These are phyloP conservation scores for Metschnikowia lunata DNA, from an alignment of 805 yeast species.

Conservation along the genomic window DNA sequence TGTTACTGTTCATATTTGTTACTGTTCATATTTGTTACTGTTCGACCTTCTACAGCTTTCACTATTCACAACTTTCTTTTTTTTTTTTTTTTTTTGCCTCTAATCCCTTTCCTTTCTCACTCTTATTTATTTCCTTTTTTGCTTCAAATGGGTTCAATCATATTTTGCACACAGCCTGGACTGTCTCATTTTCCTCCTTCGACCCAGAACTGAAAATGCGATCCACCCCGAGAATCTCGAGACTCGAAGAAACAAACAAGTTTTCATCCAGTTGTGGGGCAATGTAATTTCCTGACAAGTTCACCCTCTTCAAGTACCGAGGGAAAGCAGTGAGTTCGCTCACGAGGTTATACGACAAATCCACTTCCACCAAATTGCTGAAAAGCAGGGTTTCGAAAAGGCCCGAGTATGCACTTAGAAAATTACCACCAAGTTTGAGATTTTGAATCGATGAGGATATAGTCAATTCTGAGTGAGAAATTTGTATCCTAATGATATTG, in stretches of 20 bases:
- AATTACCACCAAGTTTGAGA: constrained; percentile 25
- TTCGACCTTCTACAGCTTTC: too few relatives aligned
- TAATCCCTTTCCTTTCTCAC: too few relatives aligned
- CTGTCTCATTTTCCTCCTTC: not conserved
- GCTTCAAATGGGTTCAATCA: not conserved
- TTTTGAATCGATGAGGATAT: constrained; percentile 4
- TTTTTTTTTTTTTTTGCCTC: too few relatives aligned
- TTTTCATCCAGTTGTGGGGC: not conserved
- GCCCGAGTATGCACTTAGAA: constrained; percentile 13
- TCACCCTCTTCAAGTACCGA: constrained; percentile 10
- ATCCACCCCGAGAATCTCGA: constrained; percentile 6
- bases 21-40: too few relatives aligned
- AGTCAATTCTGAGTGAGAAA: constrained; percentile 1
- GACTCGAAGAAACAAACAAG: not conserved
- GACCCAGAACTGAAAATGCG: not conserved
- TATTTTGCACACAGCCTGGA: not conserved
- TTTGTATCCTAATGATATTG: constrained; percentile 14
- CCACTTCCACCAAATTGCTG: constrained; percentile 14
- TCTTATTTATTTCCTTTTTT: too few relatives aligned
- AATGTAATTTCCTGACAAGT: constrained; percentile 22
- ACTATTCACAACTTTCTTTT: too few relatives aligned
- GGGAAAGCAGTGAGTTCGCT: constrained; percentile 16
- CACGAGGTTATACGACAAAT: constrained; percentile 25
- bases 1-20: too few relatives aligned
- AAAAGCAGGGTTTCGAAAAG: constrained; percentile 11